Conservation (phyloP, 164 flowering plant genomes). For the Liquidambar formosana region DNA sequence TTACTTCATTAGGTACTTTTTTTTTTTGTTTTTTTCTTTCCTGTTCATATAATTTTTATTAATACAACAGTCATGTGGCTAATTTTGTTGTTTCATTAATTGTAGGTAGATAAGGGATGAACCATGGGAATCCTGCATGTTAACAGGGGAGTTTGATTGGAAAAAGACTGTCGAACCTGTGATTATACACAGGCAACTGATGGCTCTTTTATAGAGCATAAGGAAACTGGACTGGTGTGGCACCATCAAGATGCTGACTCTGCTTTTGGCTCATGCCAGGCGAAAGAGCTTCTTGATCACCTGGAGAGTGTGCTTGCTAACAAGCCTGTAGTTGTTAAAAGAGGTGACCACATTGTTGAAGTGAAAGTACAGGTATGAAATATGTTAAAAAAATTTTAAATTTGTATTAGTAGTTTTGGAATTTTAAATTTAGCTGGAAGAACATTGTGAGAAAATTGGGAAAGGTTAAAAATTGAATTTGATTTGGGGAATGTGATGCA, state of each 20-base stretch:
- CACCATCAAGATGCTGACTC: slow-evolving; percentile 42
- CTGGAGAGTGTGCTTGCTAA: slow-evolving; percentile 48
- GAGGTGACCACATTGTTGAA: slow-evolving; percentile 45
- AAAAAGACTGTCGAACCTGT: slow-evolving; percentile 36
- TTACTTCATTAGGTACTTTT: slow-evolving; percentile 37
- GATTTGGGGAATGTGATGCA: too few relatives aligned
- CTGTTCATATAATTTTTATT: too few relatives aligned
- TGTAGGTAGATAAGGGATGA: slow-evolving; percentile 34
- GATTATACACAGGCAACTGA: slow-evolving; percentile 48
- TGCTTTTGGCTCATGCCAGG: slow-evolving; percentile 37
- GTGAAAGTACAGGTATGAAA: slow-evolving; percentile 44
- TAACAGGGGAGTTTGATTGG: slow-evolving; percentile 32
- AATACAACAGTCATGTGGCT: too few relatives aligned
- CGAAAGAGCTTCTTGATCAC: slow-evolving; percentile 46
- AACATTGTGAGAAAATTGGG: too few relatives aligned
- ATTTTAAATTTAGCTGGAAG: too few relatives aligned
- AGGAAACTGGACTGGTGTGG: slow-evolving; percentile 50
- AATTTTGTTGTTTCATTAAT: not conserved
- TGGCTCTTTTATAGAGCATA: slow-evolving; percentile 44
- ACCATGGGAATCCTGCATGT: slow-evolving; percentile 29
- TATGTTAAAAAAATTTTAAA: too few relatives aligned
- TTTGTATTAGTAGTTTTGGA: too few relatives aligned
- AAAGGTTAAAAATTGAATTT: too few relatives aligned
- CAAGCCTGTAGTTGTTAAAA: slow-evolving; percentile 46
- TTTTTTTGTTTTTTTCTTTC: not conserved